Evolutionary conservation across 208 protist species (phyloP), one percentile per base, ranked within the genome.

Genomic region (Naegleria fowleri): DNA sequence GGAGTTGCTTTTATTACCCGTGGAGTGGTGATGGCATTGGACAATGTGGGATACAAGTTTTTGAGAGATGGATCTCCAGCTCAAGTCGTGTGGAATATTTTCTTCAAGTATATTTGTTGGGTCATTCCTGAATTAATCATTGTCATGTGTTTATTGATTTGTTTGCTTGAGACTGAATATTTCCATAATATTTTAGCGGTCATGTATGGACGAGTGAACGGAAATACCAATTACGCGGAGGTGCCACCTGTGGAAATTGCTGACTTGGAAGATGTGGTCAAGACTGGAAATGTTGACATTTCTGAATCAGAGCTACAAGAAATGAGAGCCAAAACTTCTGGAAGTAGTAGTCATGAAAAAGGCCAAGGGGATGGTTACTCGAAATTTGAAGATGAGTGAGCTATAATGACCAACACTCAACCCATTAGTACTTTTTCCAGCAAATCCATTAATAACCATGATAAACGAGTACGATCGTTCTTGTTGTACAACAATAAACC

Each of bases 51-150:
- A 48, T 86, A 86, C 41, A 86, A 39, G 41, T 86, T 33, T 86
- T 86, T 86, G 38, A 13, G 5, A 86, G 25, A 16, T 48, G 83
- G 83, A 86, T 43, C 22, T 86, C 5, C 39, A 51, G 15, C 13
- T 86, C 83, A 86, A 86, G 36, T 86, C 25, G n/a, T 86, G 15
- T 86, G 83, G 83, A 86, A 86, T 48, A 43, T 86, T 43, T 40
- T 86, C 83, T 86, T 86, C 38, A 86, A 86, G 38, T 86, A 86
- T 86, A 33, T 86, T 40, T 86, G 33, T 86, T 86, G 83, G 83
- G 41, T 86, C 25, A 48, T 86, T 40, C 83, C 83, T 48, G 83
- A 86, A 48, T 19, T 86, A 9, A 48, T 86, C 15, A 39, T 48
- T 48, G 83, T 86, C 5, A 43, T 86, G n/a, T 48, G 33, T 40